Conservation (phyloP, 495 filamentous ascomycete genomes). For the Daldinia bambusicola region DNA sequence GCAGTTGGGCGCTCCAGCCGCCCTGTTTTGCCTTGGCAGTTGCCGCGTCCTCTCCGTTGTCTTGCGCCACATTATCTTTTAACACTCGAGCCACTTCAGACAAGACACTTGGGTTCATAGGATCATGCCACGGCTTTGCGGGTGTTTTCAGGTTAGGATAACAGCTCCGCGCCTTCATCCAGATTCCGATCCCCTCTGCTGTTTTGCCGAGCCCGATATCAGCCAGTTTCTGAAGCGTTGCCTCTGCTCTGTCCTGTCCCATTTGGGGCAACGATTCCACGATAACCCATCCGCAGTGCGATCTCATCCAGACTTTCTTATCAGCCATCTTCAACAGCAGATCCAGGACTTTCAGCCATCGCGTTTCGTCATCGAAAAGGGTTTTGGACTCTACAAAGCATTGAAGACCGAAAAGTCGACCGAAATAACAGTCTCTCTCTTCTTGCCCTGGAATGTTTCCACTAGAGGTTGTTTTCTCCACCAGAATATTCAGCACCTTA, state of each 20-base stretch:
- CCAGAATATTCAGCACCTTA: conserved; percentile 70
- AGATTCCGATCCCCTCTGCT: conserved; percentile 88
- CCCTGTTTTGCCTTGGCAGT: conserved; percentile 58
- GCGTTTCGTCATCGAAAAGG: conserved; percentile 66
- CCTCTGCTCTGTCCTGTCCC: conserved; percentile 64
- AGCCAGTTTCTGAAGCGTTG: conserved; percentile 69
- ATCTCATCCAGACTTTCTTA: conserved; percentile 85
- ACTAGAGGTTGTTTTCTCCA: conserved; percentile 71
- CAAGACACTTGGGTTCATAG: conserved; percentile 72
- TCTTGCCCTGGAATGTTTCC: conserved; percentile 79
- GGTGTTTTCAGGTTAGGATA: conserved; percentile 74
- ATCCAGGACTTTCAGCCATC: conserved; percentile 72
- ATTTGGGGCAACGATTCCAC: conserved; percentile 62
- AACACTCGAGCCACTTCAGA: conserved; percentile 74
- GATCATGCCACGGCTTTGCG: conserved; percentile 78
- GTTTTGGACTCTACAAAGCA: conserved; percentile 83
- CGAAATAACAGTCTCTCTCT: conserved; percentile 84
- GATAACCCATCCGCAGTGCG: conserved; percentile 83
- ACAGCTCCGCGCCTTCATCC: conserved; percentile 72
- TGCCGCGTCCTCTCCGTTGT: conserved; percentile 59
- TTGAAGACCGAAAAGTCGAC: conserved; percentile 85
- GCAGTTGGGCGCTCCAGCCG: conserved; percentile 79
- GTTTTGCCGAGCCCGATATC: conserved; percentile 75
- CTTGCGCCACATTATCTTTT: conserved; percentile 75
- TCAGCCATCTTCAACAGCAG: conserved; percentile 66